Percentiles rank a stretch among this genome's conserved stretches.
Conservation (phyloP, 2,329 filamentous ascomycete genomes). For the Leptographium galeiforme region DNA sequence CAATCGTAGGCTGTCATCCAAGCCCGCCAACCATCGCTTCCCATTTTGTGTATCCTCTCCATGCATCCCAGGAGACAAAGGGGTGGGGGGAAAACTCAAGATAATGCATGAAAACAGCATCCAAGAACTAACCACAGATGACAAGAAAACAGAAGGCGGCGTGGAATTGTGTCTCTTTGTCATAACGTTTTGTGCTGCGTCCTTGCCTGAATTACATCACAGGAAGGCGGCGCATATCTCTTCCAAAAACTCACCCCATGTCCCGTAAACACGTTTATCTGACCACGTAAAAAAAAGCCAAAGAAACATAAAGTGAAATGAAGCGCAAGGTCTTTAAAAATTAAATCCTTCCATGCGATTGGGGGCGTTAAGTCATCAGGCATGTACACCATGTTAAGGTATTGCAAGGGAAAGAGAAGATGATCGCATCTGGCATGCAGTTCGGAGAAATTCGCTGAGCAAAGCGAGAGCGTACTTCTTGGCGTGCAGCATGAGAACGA, state of each 20-base stretch:
- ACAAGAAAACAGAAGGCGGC: not conserved
- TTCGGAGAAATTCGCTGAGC: not conserved
- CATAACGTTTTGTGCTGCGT: conserved; percentile 1
- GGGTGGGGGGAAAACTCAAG: not conserved
- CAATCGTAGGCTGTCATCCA: not conserved
- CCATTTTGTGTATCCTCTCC: conserved; percentile 2
- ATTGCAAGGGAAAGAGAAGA: conserved; percentile 7
- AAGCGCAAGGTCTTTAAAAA: conserved; percentile 9
- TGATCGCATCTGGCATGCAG: not conserved
- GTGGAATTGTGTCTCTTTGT: conserved; percentile 1
- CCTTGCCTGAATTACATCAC: conserved; percentile 7
- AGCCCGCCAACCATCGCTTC: not conserved
- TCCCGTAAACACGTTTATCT: conserved; percentile 5
- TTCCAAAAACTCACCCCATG: conserved; percentile 3
- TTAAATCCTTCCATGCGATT: conserved; percentile 14
- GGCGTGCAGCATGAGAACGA: not conserved
- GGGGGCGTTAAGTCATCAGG: conserved; percentile 13
- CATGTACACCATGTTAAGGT: conserved; percentile 13
- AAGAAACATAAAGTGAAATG: not conserved
- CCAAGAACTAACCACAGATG: not conserved
- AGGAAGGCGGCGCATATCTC: not conserved
- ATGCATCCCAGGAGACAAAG: not conserved
- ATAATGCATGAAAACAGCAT: not conserved
- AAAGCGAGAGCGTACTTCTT: not conserved
- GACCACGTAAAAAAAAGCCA: conserved; percentile 2